Percentiles rank a stretch among this genome's conserved stretches.
Evolutionary conservation across 805 yeast genomes (phyloP).

Genomic region (Pichia sporocuriosa): DNA sequence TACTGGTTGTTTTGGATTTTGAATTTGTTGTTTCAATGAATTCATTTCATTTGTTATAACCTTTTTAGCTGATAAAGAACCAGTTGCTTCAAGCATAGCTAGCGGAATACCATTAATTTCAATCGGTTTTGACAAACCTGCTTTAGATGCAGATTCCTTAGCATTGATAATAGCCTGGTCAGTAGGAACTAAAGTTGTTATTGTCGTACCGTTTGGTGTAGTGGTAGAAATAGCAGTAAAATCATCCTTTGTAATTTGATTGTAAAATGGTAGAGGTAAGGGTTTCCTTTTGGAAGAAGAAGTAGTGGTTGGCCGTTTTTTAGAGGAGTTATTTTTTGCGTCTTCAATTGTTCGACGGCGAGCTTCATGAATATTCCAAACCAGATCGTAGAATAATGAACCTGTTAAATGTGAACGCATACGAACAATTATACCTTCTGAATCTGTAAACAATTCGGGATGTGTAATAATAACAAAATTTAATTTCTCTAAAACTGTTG

Average conservation of each 20-base stretch:
- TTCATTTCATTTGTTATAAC: neutral
- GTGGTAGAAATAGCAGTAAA: slow-evolving; percentile 80
- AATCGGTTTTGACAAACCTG: slow-evolving; percentile 43
- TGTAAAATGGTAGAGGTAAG: slow-evolving; percentile 81
- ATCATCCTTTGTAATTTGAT: slow-evolving; percentile 84
- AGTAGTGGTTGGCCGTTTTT: neutral
- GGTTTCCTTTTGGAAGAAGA: slow-evolving; percentile 28
- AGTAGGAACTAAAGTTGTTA: slow-evolving; percentile 84
- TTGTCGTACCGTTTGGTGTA: slow-evolving; percentile 87
- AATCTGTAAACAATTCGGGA: slow-evolving; percentile 63
- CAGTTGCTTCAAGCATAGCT: slow-evolving; percentile 69
- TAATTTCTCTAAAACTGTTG: slow-evolving; percentile 81
- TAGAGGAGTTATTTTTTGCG: slow-evolving; percentile 24
- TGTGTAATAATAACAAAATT: slow-evolving; percentile 82
- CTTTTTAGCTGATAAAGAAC: slow-evolving; percentile 38
- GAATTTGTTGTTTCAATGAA: neutral
- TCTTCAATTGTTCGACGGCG: slow-evolving; percentile 56
- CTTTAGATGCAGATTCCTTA: slow-evolving; percentile 48
- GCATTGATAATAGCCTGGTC: slow-evolving; percentile 65
- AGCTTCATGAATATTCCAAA: slow-evolving; percentile 94
- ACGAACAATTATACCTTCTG: slow-evolving; percentile 67
- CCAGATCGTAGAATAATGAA: slow-evolving; percentile 82
- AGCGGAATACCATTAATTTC: slow-evolving; percentile 35
- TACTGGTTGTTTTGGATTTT: too few relatives aligned
- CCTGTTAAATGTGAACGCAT: slow-evolving; percentile 93